Evolutionary conservation across 2,329 filamentous ascomycete species (phyloP).

Genomic region (Paecilomyces variotii): DNA sequence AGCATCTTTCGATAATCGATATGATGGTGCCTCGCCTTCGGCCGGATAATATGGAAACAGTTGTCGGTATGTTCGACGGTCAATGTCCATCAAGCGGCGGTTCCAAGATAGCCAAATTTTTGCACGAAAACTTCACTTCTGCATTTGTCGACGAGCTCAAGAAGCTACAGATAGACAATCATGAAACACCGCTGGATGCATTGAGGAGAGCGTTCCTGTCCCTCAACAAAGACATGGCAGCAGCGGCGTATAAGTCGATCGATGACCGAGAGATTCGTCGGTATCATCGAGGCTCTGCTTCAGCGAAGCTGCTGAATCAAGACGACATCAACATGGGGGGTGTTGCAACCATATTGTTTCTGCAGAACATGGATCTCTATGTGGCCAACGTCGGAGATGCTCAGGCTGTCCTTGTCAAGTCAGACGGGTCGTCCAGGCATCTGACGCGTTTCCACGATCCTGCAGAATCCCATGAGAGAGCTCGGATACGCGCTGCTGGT

Average conservation of each 20-base stretch:
- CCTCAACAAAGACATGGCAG: constrained; percentile 90
- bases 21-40: constrained; percentile 90
- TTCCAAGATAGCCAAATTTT: constrained; percentile 90
- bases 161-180: constrained; percentile 54
- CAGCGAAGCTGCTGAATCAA: constrained; percentile 70
- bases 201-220: constrained; percentile 77
- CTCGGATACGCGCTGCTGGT: constrained; percentile 86
- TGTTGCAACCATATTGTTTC: constrained; percentile 83
- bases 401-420: constrained; percentile 89
- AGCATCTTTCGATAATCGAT: constrained; percentile 92
- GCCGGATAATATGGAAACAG: constrained; percentile 78
- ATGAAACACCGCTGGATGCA: constrained; percentile 74
- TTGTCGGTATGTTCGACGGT: constrained; percentile 94
- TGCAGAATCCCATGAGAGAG: constrained; percentile 72
- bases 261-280: constrained; percentile 59
- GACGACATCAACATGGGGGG: constrained; percentile 87
- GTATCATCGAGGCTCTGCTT: constrained; percentile 60
- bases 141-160: constrained; percentile 79
- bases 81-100: constrained; percentile 82
- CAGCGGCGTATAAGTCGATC: constrained; percentile 68
- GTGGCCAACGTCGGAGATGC: constrained; percentile 94
- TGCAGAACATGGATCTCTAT: constrained; percentile 83
- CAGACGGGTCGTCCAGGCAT: constrained; percentile 73
- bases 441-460: constrained; percentile 91
- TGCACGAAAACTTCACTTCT: constrained; percentile 90